Evolutionary conservation across 1,284 basidiomycete genomes (phyloP), one percentile per base, ranked within the genome.

Genomic region (Sutorius eximius): DNA sequence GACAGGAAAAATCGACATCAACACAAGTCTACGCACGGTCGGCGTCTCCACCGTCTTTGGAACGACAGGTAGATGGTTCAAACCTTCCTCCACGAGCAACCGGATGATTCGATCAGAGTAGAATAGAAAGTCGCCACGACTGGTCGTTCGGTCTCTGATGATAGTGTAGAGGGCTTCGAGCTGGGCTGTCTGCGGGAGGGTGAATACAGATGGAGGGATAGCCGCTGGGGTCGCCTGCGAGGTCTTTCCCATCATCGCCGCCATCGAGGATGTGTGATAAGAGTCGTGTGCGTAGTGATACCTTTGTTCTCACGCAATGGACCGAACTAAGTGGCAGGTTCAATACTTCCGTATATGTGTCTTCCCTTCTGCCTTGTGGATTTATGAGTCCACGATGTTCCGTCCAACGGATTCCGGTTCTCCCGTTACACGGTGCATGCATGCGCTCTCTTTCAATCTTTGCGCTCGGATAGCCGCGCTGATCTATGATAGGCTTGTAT

Each of bases 91-190:
- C 34, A 89, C 86, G 50, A 89, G 78, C 54, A 90, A 67, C 44
- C 88, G 77, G 63, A 91, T 91, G 65, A 89, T 87, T 15, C 88
- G 77, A 71, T 90, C 88, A 5, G 92, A 93, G 71, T 97, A 98
- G 77, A 99, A 99, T 62, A 99, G 84, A 69, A 99, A 99, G 72
- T 99, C 96, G 22, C 95, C 95, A 42, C 96, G 82, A 38, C 76
- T 82, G 2, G 93, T 95, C 53, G 85, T 82, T 74, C 88, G 91
- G 72, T 95, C 86, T 47, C 95, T 77, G 69, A 99, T 96, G 74
- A 98, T 96, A 15, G 97, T 98, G 73, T 97, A 91, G 18, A 98
- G 78, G 0, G 95, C 95, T 73, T 98, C 95, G 32, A 99, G 86
- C 75, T 97, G 94, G 3, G 90, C 85, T 0, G 95, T 98, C 63